Percentiles rank a stretch among this genome's conserved stretches.
Conservation (phyloP, 2,329 filamentous ascomycete genomes). For the Pseudogymnoascus sp. region DNA sequence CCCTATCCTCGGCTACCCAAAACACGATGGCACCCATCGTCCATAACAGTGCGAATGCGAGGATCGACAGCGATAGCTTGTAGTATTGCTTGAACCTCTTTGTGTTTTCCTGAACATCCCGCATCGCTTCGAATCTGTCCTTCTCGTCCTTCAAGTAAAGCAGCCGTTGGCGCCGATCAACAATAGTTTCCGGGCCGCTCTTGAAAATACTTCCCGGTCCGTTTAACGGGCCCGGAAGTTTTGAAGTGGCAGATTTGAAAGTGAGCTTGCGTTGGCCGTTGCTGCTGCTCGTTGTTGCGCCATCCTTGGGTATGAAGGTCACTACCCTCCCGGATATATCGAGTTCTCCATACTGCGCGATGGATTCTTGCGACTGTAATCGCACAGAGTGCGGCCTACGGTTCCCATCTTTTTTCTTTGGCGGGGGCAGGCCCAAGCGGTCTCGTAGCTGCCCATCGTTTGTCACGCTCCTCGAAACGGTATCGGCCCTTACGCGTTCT, state of each 20-base stretch:
- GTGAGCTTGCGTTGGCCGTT: background rate
- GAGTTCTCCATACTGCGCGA: constrained; percentile 29
- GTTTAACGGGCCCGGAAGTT: background rate
- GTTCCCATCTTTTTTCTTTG: constrained; percentile 9
- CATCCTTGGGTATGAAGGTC: constrained; percentile 13
- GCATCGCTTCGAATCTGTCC: constrained; percentile 59
- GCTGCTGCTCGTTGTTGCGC: background rate
- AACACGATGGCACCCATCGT: constrained; percentile 59
- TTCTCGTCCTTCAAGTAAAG: constrained; percentile 50
- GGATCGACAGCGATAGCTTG: constrained; percentile 48
- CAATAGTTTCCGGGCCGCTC: background rate
- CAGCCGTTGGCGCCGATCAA: constrained; percentile 33
- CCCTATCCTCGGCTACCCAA: constrained; percentile 48
- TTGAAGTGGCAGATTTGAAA: background rate
- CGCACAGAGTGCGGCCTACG: constrained; percentile 17
- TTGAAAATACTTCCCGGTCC: background rate
- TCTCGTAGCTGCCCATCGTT: constrained; percentile 42
- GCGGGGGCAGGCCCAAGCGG: constrained; percentile 31
- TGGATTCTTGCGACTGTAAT: background rate
- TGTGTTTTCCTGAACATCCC: constrained; percentile 54
- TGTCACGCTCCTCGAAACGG: constrained; percentile 47
- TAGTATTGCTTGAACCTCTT: constrained; percentile 52
- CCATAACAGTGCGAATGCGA: constrained; percentile 58
- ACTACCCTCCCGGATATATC: constrained; percentile 30
- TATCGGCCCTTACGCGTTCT: constrained; percentile 45